Evolutionary conservation across 2,329 filamentous ascomycete genomes (phyloP).

Genomic region (Nothomitra cinnamomea): DNA sequence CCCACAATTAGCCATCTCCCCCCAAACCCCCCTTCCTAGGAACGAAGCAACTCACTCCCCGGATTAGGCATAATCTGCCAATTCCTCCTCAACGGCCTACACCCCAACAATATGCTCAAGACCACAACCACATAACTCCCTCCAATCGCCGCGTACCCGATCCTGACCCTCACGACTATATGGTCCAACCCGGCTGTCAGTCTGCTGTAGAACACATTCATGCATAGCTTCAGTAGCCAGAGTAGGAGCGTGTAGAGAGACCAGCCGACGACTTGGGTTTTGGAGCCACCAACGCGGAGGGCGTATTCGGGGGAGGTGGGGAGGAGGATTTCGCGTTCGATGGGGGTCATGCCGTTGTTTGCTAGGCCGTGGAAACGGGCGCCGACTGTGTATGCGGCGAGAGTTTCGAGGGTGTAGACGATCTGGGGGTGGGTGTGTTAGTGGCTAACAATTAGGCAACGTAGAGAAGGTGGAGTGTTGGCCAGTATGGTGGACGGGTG

Average conservation of each 20-base stretch:
- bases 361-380: conserved; percentile 33
- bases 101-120: conserved; percentile 25
- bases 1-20: no score
- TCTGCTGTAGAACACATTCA: conserved; percentile 38
- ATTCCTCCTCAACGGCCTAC: conserved; percentile 33
- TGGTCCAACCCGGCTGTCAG: conserved; percentile 34
- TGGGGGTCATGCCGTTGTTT: conserved; percentile 39
- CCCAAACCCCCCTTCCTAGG: no score
- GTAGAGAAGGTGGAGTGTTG: no score
- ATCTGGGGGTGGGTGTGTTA: conserved; percentile 19
- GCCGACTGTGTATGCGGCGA: conserved; percentile 31
- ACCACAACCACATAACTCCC: no score
- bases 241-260: conserved; percentile 34
- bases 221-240: conserved; percentile 36
- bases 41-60: conserved; percentile 27
- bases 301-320: conserved; percentile 29
- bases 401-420: conserved; percentile 34
- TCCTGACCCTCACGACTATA: conserved; percentile 30
- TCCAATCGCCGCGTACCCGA: conserved; percentile 12
- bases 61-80: conserved; percentile 45
- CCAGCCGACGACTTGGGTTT: conserved; percentile 37
- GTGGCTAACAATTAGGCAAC: conserved; percentile 1
- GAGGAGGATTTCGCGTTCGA: conserved; percentile 28
- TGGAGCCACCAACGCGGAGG: conserved; percentile 33
- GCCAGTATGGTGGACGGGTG: neutral